phyloP scores from a whole-genome alignment of 371 early-diverging fungal genomes.

The Zychaea mexicana region DNA sequence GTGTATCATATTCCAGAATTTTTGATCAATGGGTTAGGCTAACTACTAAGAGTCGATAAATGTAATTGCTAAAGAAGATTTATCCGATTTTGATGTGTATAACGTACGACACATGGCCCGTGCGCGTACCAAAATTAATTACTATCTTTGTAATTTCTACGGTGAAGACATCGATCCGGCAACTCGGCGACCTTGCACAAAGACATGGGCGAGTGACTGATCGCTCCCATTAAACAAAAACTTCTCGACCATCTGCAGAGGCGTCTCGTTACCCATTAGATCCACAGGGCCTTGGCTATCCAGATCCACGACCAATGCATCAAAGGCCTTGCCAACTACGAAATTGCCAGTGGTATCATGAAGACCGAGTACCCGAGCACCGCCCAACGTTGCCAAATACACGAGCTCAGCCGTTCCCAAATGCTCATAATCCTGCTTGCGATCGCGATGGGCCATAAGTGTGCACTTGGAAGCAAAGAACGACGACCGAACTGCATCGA shows the following conservation, averaged over 20 bases:
- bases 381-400: slow-evolving; percentile 90
- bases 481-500: slow-evolving; percentile 84
- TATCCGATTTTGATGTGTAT: too few relatives aligned
- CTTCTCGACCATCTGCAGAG: slow-evolving; percentile 55
- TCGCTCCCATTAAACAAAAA: slow-evolving; percentile 70
- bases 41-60: too few relatives aligned
- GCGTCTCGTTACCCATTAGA: slow-evolving; percentile 52
- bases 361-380: slow-evolving; percentile 79
- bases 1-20: too few relatives aligned
- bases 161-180: slow-evolving; percentile 20
- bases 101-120: too few relatives aligned
- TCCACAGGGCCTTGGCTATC: slow-evolving; percentile 39
- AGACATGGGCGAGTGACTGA: slow-evolving; percentile 57
- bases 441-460: slow-evolving; percentile 41
- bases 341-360: slow-evolving; percentile 81
- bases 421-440: slow-evolving; percentile 21
- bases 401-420: slow-evolving; percentile 64
- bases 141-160: background rate
- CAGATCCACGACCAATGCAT: slow-evolving; percentile 83
- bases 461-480: slow-evolving; percentile 70
- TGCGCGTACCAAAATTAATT: background rate
- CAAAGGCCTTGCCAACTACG: slow-evolving; percentile 82
- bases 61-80: too few relatives aligned
- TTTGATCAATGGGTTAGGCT: too few relatives aligned
- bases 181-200: slow-evolving; percentile 57